phyloP scores from a whole-genome alignment of 2,329 filamentous ascomycete genomes.

The Aspergillus sp. region DNA sequence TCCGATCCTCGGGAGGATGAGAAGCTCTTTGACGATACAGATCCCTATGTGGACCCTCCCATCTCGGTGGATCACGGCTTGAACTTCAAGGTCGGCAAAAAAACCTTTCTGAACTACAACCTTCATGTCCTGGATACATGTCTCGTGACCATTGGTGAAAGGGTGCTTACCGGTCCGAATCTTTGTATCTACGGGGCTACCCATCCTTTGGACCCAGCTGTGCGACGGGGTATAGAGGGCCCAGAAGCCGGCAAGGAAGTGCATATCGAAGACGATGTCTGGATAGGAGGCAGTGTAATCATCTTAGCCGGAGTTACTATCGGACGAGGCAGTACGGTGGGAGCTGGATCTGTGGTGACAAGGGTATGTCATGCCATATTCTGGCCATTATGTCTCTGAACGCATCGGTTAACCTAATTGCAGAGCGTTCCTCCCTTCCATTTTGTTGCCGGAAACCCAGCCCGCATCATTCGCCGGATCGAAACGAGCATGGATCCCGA shows the following conservation, averaged over 20 bases:
- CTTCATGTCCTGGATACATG: slow-evolving; percentile 56
- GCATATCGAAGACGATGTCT: slow-evolving; percentile 50
- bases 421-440: slow-evolving; percentile 31
- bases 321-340: slow-evolving; percentile 45
- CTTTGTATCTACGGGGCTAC: slow-evolving; percentile 56
- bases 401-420: slow-evolving; percentile 8
- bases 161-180: slow-evolving; percentile 56
- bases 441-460: slow-evolving; percentile 31
- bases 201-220: slow-evolving; percentile 54
- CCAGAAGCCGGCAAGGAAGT: slow-evolving; percentile 54
- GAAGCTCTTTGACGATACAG: slow-evolving; percentile 31
- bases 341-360: slow-evolving; percentile 44
- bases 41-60: slow-evolving; percentile 61
- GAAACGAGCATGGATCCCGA: slow-evolving; percentile 29
- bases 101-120: slow-evolving; percentile 55
- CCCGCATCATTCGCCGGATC: slow-evolving; percentile 25
- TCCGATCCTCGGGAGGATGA: slow-evolving; percentile 24
- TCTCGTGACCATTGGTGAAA: slow-evolving; percentile 54
- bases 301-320: slow-evolving; percentile 48
- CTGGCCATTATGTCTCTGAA: not conserved
- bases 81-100: slow-evolving; percentile 62
- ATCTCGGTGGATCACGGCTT: slow-evolving; percentile 66
- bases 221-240: slow-evolving; percentile 43
- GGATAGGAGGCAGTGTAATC: slow-evolving; percentile 52
- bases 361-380: slow-evolving; percentile 22